Evolutionary conservation across 2,329 filamentous ascomycete genomes (phyloP).

Genomic region (Fusarium luffae): DNA sequence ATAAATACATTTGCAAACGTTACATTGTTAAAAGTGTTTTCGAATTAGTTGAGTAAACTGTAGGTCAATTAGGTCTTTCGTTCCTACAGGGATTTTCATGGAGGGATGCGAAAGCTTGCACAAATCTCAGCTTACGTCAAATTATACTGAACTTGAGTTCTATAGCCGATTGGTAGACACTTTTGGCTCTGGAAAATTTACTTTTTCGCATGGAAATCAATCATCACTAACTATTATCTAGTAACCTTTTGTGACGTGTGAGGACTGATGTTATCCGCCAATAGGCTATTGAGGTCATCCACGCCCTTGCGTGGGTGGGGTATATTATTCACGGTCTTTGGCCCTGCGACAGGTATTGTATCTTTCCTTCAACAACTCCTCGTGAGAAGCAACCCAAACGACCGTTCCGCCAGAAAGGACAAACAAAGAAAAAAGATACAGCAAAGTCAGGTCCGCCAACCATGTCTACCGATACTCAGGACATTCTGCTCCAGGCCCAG

Average conservation of each 20-base stretch:
- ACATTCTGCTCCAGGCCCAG: constrained; percentile 43
- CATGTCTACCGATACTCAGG: neutral
- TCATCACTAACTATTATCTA: neutral
- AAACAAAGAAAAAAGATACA: no score
- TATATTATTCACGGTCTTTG: neutral
- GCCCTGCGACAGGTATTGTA: no score
- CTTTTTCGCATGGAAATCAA: neutral
- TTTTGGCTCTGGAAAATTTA: no score
- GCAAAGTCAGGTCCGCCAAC: no score
- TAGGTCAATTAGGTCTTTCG: neutral
- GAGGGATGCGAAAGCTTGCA: neutral
- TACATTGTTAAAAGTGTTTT: neutral
- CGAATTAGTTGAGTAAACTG: neutral
- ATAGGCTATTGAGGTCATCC: neutral
- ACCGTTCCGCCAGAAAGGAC: no score
- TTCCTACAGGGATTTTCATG: neutral
- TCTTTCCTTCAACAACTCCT: neutral
- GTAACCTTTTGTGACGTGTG: neutral
- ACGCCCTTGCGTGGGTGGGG: constrained; percentile 23
- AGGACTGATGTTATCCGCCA: no score
- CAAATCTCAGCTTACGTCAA: neutral
- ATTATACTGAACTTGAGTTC: neutral
- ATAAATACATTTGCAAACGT: neutral
- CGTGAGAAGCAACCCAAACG: neutral
- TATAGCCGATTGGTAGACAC: neutral